Evolutionary conservation across 2,329 filamentous ascomycete species (phyloP), one percentile per base, ranked within the genome.

Genomic region (Cladosporium phlei): DNA sequence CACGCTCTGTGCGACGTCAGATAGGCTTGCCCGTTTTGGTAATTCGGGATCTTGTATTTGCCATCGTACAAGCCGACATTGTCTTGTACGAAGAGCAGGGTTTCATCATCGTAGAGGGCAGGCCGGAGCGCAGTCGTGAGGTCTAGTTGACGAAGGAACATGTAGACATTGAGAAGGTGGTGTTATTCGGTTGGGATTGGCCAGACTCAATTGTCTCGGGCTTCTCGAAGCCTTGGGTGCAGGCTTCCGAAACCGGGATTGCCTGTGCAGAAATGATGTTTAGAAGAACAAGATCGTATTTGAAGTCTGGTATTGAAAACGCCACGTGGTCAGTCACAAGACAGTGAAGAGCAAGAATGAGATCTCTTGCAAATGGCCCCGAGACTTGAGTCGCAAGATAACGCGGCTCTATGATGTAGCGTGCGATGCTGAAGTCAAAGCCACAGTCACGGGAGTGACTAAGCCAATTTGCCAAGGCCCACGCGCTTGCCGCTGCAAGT

Each of bases 1-100:
- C 91, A 98, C 52, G 88, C 82, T 44, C 93, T 86, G 68, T 97
- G 91, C 7, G 93, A 95, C 14, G 93, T 98, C 68, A 98, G 69
- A 66, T 98, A 98, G 46, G 93, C 88, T 71, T 96, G 89, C 42
- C 93, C 93, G 71, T 95, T 88, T 66, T 98, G 93, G 56, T 94
- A 88, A 62, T 90, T 83, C 27, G 88, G 85, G 46, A 98, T 84
- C 72, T 98, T 98, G 73, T 84, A 93, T 72, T 96, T 97, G 58
- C 93, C 93, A 77, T 97, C 88, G 72, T 98, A 98, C 52, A 98
- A 76, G 57, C 93, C 93, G 60, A 98, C 90, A 67, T 88, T 90
- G 76, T 97, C 90, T 73, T 97, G 91, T 49, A 98, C 91, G 71
- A 95, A 97, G 50, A 98, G 78, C 46, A 97, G 76, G 58, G 88